Conservation (phyloP, 352 stramenopile species). For the Globisporangium nunn region DNA sequence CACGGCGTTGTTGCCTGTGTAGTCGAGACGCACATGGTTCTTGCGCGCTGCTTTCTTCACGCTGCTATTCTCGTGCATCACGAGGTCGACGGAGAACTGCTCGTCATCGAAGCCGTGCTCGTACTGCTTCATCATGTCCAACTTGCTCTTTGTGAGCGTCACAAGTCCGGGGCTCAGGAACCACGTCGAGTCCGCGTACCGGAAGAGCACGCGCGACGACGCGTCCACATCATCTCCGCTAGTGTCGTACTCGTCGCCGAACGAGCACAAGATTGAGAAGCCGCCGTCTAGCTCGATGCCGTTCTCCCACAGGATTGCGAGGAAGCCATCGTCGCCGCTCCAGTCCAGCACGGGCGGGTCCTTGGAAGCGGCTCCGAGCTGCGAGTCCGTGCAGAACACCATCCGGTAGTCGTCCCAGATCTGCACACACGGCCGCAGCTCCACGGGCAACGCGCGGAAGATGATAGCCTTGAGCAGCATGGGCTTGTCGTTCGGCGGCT, state of each 20-base stretch:
- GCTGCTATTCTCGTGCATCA: conserved; percentile 58
- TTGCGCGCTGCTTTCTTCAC: conserved; percentile 23
- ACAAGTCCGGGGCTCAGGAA: conserved; percentile 63
- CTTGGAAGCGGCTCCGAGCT: neutral
- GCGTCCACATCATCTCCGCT: conserved; percentile 43
- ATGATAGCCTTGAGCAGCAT: conserved; percentile 77
- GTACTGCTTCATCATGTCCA: conserved; percentile 86
- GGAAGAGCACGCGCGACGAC: conserved; percentile 63
- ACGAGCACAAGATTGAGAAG: conserved; percentile 81
- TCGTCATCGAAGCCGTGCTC: conserved; percentile 79
- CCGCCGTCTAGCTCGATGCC: conserved; percentile 69
- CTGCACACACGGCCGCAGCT: conserved; percentile 69
- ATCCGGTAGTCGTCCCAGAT: conserved; percentile 79
- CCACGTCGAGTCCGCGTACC: conserved; percentile 77
- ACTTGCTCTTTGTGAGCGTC: conserved; percentile 59
- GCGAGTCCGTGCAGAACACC: conserved; percentile 51
- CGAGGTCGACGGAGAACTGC: conserved; percentile 71
- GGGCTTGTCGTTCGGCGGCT: conserved; percentile 51
- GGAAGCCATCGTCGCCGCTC: conserved; percentile 74
- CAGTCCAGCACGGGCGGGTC: conserved; percentile 60
- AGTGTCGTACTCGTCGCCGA: conserved; percentile 67
- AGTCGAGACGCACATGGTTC: conserved; percentile 48
- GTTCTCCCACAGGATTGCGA: conserved; percentile 75
- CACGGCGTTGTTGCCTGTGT: conserved; percentile 58
- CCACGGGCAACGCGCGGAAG: conserved; percentile 60